Percentiles rank a stretch among this genome's conserved stretches.
These are phyloP conservation scores for Alternaria metachromatica DNA, from an alignment of 2,329 filamentous ascomycete species.

Conservation along the genomic window DNA sequence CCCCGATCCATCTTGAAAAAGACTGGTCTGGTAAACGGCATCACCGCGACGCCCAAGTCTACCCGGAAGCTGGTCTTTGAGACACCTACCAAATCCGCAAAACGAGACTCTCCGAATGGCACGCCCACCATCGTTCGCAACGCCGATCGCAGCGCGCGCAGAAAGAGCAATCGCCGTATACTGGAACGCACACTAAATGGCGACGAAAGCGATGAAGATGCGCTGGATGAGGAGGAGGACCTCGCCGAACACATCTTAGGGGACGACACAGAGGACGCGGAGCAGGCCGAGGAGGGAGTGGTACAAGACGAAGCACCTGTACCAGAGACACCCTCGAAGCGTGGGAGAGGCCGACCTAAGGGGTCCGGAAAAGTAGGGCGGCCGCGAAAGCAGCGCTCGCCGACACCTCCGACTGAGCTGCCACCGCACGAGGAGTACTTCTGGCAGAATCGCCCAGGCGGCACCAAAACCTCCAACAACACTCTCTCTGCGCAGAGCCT, in stretches of 20 bases:
- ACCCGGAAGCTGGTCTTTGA: constrained; percentile 56
- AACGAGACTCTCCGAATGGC: constrained; percentile 41
- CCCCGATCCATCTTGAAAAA: constrained; percentile 46
- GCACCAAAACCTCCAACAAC: constrained; percentile 84
- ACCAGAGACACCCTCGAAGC: constrained; percentile 63
- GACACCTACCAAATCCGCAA: constrained; percentile 49
- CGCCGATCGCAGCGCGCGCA: constrained; percentile 83
- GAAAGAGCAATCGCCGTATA: constrained; percentile 80
- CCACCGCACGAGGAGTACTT: constrained; percentile 93
- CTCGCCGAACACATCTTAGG: constrained; percentile 73
- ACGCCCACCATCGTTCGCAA: constrained; percentile 72
- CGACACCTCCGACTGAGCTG: constrained; percentile 80
- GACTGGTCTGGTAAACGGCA: constrained; percentile 25
- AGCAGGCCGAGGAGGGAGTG: constrained; percentile 32
- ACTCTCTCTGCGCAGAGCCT: constrained; percentile 76
- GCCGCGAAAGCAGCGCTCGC: constrained; percentile 70
- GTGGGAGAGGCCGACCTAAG: constrained; percentile 52
- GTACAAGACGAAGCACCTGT: constrained; percentile 37
- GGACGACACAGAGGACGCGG: constrained; percentile 54
- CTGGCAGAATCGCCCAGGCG: constrained; percentile 84
- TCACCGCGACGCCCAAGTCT: constrained; percentile 51
- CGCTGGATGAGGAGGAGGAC: constrained; percentile 69
- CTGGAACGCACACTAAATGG: constrained; percentile 73
- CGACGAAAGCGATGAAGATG: constrained; percentile 71
- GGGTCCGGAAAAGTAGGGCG: constrained; percentile 51